A percentile compares a stretch with the other conserved stretches of the same genome.
phyloP scores from a whole-genome alignment of 1,284 basidiomycete species.

The Acaromyces ingoldii region DNA sequence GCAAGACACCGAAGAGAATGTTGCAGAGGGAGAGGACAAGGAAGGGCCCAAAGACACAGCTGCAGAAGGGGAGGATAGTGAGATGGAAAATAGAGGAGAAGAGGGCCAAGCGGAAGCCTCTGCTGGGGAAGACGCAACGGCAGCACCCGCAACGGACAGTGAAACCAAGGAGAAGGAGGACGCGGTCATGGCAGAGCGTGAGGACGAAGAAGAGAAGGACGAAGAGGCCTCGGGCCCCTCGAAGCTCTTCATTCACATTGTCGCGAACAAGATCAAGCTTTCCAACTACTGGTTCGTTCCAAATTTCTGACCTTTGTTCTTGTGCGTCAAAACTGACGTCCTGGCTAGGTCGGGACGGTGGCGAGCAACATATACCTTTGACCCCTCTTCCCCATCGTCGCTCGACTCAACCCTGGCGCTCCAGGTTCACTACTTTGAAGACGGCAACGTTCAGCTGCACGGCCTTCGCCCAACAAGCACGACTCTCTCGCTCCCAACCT shows the following conservation, averaged over 20 bases:
- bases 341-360: conserved; percentile 30
- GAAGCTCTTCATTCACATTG: conserved; percentile 34
- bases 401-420: conserved; percentile 16
- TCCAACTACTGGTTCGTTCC: conserved; percentile 43
- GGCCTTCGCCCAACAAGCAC: conserved; percentile 14
- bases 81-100: neutral
- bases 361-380: conserved; percentile 36
- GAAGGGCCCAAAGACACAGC: neutral
- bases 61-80: neutral
- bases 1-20: conserved; percentile 5
- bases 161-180: neutral
- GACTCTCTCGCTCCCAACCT: conserved; percentile 16
- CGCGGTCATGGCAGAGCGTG: neutral
- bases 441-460: conserved; percentile 49
- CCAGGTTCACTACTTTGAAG: conserved; percentile 50
- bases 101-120: conserved; percentile 15
- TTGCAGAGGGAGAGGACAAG: neutral
- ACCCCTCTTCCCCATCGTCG: conserved; percentile 7
- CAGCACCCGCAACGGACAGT: neutral
- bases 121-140: conserved; percentile 10
- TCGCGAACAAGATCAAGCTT: conserved; percentile 46
- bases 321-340: neutral
- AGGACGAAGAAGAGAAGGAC: conserved; percentile 5
- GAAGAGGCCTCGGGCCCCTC: conserved; percentile 3
- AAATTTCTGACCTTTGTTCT: neutral